Evolutionary conservation across 805 yeast species (phyloP).

Genomic region (Nakazawaea peltata): DNA sequence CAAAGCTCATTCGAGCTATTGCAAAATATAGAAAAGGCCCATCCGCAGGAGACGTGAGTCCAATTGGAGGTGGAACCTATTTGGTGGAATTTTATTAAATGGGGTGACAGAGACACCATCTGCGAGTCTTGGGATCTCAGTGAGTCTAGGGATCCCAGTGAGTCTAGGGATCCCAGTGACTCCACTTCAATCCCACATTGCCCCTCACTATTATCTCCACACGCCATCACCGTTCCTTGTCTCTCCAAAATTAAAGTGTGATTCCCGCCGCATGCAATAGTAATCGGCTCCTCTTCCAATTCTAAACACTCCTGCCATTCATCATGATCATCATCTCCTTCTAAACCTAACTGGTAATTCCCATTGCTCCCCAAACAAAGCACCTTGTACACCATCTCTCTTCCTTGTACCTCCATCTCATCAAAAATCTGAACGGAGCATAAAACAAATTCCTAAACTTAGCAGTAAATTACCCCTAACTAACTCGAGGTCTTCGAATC

Average conservation of each 20-base stretch:
- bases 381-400: slow-evolving; percentile 18
- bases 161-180: no score
- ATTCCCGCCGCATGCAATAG: slow-evolving; percentile 76
- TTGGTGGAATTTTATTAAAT: no score
- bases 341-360: slow-evolving; percentile 60
- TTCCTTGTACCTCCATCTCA: slow-evolving; percentile 5
- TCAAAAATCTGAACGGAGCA: slow-evolving; percentile 10
- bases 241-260: slow-evolving; percentile 56
- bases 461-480: neutral
- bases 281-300: slow-evolving; percentile 21
- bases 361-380: slow-evolving; percentile 84
- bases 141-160: no score
- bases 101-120: no score
- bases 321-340: slow-evolving; percentile 39
- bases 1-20: slow-evolving; percentile 31
- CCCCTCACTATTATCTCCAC: slow-evolving; percentile 53
- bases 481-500: neutral
- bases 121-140: no score
- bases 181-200: no score
- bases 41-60: slow-evolving; percentile 59
- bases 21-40: slow-evolving; percentile 64
- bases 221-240: slow-evolving; percentile 43
- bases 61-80: no score
- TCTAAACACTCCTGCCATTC: slow-evolving; percentile 15
- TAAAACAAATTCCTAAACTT: slow-evolving; percentile 1